A percentile compares a stretch with the other conserved stretches of the same genome.
Evolutionary conservation across 2,329 filamentous ascomycete genomes (phyloP).

Genomic region (Trichophyton rubrum): DNA sequence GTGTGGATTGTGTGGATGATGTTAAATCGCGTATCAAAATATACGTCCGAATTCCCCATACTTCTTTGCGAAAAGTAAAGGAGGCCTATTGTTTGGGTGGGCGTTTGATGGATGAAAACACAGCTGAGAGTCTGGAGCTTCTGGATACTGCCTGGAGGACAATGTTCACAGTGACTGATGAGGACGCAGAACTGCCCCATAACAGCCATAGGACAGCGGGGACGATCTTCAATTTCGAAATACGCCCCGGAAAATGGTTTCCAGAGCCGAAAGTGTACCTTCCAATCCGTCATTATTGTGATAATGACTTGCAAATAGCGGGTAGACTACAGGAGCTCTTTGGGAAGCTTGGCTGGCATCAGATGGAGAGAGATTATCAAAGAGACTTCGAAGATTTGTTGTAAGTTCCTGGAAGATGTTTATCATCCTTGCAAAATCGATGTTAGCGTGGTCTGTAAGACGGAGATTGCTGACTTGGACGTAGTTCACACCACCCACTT

Average conservation of each 20-base stretch:
- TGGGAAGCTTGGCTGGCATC: not conserved
- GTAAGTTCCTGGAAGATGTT: not conserved
- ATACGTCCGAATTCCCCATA: not conserved
- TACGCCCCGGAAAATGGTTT: slow-evolving; percentile 2
- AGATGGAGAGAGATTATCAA: not conserved
- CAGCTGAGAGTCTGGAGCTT: not conserved
- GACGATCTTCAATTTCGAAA: slow-evolving; percentile 3
- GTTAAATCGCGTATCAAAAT: not conserved
- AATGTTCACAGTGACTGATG: not conserved
- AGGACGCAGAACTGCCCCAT: not conserved
- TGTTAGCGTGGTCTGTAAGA: not conserved
- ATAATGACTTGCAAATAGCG: not conserved
- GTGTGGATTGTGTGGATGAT: slow-evolving; percentile 1
- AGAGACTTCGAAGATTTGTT: not conserved
- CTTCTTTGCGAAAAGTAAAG: not conserved
- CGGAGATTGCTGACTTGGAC: not conserved
- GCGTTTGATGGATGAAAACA: slow-evolving; percentile 1
- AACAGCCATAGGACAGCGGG: not conserved
- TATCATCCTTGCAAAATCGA: not conserved
- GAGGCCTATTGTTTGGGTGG: slow-evolving; percentile 1
- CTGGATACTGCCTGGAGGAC: not conserved
- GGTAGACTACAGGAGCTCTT: not conserved
- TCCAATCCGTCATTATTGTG: not conserved
- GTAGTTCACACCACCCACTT: slow-evolving; percentile 1
- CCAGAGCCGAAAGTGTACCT: slow-evolving; percentile 3